Base-by-base conservation (phyloP, 2,329 filamentous ascomycete genomes). In the Fonsecaea erecta region DNA sequence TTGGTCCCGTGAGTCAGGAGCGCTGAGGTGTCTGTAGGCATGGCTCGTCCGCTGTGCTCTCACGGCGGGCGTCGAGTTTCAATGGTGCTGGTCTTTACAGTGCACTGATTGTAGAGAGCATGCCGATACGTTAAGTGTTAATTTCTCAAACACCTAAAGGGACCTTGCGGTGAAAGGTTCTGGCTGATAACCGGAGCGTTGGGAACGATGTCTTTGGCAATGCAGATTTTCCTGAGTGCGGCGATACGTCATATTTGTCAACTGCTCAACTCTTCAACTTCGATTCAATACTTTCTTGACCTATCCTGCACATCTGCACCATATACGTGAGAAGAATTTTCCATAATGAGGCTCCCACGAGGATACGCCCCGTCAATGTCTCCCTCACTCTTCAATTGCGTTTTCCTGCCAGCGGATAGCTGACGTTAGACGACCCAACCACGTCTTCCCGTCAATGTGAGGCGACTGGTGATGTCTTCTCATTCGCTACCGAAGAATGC, bases 1-100 rank as follows among this genome's bases (percentile, higher is more conserved):
- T 62, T 40, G 8, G 52, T 46, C 32, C 48, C 51, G n/a, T 52
- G 51, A 11, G 46, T 30, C 18, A 28, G 16, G 26, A 55, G 32
- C 16, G 52, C 21, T 46, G 51, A 52, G 51, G 6, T 53, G 52
- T 54, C 56, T 32, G 59, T 40, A 3, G 62, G 32, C 65, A 68
- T 68, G 21, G 32, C 18, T 30, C 28, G 7, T 37, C 34, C 35
- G 55, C 37, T 18, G 24, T 21, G 9, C 55, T 30, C 14, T 40
- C 14, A 18, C 46, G n/a, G n/a, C 5, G 14, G 14, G 46, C 24
- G 3, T 52, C 1, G 18, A 40, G 14, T 6, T 12, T 48, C 18
- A 24, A 14, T 24, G 43, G 14, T 24, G 9, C 21, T 24, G 18
- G 16, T 14, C 2, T 26, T 48, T 21, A 26, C 9, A 26, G 11